A percentile compares a stretch with the other conserved stretches of the same genome.
Evolutionary conservation across 1,139 yeast genomes (phyloP).

Genomic region (Torulaspora pretoriensis): DNA sequence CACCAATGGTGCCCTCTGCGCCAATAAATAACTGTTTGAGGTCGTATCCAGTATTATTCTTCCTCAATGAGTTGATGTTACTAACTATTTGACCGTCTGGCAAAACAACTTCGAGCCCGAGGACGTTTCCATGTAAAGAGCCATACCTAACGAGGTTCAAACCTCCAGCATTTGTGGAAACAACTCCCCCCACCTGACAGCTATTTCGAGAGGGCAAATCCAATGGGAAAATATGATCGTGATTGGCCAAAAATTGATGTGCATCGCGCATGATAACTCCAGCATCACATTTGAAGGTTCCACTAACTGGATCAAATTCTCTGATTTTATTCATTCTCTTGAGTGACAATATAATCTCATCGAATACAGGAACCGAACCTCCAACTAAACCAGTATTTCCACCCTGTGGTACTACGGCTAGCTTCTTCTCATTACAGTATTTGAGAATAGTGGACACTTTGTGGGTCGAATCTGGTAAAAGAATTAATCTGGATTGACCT

Average conservation of each 20-base stretch:
- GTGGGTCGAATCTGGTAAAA: constrained; percentile 73
- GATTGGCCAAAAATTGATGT: constrained; percentile 68
- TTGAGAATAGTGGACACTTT: constrained; percentile 70
- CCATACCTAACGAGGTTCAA: constrained; percentile 81
- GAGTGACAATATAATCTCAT: constrained; percentile 72
- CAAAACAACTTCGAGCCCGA: constrained; percentile 84
- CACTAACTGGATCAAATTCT: constrained; percentile 74
- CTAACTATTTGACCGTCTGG: constrained; percentile 80
- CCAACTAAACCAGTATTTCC: constrained; percentile 97
- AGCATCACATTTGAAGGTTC: constrained; percentile 80
- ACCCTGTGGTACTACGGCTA: constrained; percentile 93
- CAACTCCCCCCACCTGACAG: constrained; percentile 90
- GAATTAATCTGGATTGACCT: constrained; percentile 71
- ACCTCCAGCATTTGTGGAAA: constrained; percentile 95
- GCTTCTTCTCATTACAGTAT: constrained; percentile 68
- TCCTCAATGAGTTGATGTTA: constrained; percentile 75
- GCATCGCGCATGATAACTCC: constrained; percentile 85
- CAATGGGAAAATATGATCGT: constrained; percentile 83
- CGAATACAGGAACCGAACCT: constrained; percentile 86
- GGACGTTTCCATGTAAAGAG: constrained; percentile 83
- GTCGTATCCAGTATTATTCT: constrained; percentile 90
- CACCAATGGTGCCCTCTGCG: constrained; percentile 82
- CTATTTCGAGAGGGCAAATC: constrained; percentile 95
- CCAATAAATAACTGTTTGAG: constrained; percentile 86
- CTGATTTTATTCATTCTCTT: constrained; percentile 70